Evolutionary conservation across 2,329 filamentous ascomycete species (phyloP).

Genomic region (Rutstroemia sp.): DNA sequence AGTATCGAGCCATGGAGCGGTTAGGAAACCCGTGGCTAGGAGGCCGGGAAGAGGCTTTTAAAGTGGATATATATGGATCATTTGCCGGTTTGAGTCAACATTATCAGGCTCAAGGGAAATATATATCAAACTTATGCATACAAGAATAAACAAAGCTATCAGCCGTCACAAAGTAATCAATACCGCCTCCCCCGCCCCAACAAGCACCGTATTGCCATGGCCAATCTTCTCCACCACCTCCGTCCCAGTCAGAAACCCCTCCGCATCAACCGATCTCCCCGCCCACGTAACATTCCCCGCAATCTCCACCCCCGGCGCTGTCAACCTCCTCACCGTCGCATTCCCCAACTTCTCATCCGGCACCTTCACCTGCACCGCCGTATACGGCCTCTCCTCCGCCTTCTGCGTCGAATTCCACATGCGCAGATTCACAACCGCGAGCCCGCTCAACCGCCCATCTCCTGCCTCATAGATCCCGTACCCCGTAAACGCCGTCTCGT

Average conservation of each 20-base stretch:
- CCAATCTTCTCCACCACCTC: constrained; percentile 1
- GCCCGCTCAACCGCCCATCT: neutral
- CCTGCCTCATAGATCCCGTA: constrained; percentile 19
- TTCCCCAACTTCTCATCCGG: constrained; percentile 1
- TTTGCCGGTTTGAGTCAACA: too few species aligned
- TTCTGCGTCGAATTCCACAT: constrained; percentile 16
- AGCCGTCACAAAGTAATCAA: neutral
- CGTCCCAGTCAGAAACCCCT: constrained; percentile 5
- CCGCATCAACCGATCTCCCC: constrained; percentile 7
- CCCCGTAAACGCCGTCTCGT: constrained; percentile 5
- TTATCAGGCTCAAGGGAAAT: too few species aligned
- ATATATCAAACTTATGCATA: too few species aligned
- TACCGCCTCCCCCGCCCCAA: constrained; percentile 10
- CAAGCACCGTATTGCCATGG: neutral
- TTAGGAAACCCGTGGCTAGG: constrained; percentile 3
- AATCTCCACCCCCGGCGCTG: constrained; percentile 10
- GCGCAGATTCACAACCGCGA: constrained; percentile 13
- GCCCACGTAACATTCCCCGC: constrained; percentile 14
- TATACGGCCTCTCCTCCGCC: constrained; percentile 9
- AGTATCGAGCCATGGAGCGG: constrained; percentile 2
- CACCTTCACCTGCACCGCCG: constrained; percentile 8
- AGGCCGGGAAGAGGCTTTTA: constrained; percentile 7
- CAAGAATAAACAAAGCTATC: too few species aligned
- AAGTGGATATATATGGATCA: too few species aligned
- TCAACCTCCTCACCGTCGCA: constrained; percentile 11